Conservation (phyloP, 1,284 basidiomycete genomes). For the Fomitopsis schrenkii region DNA sequence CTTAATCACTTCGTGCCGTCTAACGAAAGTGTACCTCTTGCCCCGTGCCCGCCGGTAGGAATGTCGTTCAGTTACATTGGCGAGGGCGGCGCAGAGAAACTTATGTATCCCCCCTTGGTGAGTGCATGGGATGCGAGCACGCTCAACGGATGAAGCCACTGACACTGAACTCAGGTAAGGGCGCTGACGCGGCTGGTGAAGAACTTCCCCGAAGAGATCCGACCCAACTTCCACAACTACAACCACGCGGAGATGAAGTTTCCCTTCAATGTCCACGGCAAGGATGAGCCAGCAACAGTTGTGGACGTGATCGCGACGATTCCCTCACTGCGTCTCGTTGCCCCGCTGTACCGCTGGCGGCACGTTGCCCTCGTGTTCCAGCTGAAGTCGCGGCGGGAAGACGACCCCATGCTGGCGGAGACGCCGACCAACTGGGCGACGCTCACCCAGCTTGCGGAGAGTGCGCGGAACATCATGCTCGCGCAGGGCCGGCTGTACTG, state of each 20-base stretch:
- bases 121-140: neutral
- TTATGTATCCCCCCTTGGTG: neutral
- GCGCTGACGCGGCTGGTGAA: neutral
- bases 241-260: neutral
- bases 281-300: neutral
- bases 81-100: too few relatives aligned
- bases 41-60: too few relatives aligned
- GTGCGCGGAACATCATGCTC: conserved; percentile 7
- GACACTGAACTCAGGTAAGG: neutral
- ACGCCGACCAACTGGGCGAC: neutral
- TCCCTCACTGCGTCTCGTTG: neutral
- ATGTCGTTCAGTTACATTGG: too few relatives aligned
- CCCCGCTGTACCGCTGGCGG: neutral
- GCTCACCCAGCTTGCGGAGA: conserved; percentile 5
- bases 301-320: neutral
- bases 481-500: conserved; percentile 8
- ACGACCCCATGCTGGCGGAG: neutral
- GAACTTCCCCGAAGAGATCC: neutral
- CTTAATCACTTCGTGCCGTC: too few relatives aligned
- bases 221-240: neutral
- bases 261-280: neutral
- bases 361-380: neutral
- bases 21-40: too few relatives aligned
- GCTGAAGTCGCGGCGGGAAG: neutral
- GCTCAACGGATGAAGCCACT: neutral